Evolutionary conservation across 192 early-diverging fungal genomes (phyloP).

Genomic region (Backusella australiensis): DNA sequence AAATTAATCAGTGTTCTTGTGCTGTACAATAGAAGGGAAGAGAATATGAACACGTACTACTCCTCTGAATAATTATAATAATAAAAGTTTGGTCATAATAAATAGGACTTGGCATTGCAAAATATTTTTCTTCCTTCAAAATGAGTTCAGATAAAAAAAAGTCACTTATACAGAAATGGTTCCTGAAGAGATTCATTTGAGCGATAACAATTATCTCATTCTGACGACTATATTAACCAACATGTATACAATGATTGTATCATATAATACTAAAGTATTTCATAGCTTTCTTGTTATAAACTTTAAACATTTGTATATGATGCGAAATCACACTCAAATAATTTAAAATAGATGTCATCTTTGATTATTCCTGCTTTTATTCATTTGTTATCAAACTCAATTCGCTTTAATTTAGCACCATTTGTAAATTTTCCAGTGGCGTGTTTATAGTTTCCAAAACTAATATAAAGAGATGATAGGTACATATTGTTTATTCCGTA

Average conservation of each 20-base stretch:
- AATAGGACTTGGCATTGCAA: background rate
- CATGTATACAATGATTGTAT: too few species aligned
- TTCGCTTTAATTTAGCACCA: too few species aligned
- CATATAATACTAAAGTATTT: background rate
- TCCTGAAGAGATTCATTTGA: background rate
- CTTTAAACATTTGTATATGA: too few species aligned
- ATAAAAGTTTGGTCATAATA: background rate
- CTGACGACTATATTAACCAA: background rate
- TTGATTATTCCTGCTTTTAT: too few species aligned
- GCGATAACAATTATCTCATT: background rate
- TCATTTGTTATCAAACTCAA: too few species aligned
- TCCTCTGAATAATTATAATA: background rate
- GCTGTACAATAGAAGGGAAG: background rate
- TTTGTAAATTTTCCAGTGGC: background rate
- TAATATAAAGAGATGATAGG: background rate
- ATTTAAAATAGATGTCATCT: too few species aligned
- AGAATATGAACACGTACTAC: background rate
- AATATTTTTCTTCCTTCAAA: background rate
- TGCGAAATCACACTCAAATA: too few species aligned
- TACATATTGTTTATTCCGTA: background rate
- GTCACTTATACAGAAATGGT: background rate
- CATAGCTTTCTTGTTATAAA: background rate
- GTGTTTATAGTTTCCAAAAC: background rate
- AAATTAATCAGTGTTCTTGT: background rate
- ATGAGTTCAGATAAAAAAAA: background rate